Base-by-base conservation (phyloP, 1,284 basidiomycete species). In the Paramarasmius palmivorus region DNA sequence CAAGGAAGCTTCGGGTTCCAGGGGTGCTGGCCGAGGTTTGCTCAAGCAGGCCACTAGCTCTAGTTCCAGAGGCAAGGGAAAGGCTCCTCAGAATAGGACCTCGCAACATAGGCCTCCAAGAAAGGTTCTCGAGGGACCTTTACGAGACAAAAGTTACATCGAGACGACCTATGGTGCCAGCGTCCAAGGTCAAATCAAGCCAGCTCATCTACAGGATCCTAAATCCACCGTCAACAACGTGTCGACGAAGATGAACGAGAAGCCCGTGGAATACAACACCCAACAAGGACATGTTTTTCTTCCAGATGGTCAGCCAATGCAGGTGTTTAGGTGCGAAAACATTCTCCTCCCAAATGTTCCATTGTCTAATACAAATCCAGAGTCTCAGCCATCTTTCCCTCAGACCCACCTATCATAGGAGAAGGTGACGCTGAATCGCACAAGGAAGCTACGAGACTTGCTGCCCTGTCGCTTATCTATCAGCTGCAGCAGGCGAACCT, bases 361-460 rank as follows among this genome's bases (percentile, higher is more conserved):
- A 23, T 40, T 40, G 39, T 34, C 41, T 17, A 38, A 41, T 35
- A 47, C 12, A 4, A 17, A 20, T 58, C 44, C 59, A 87, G 85
- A 61, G 73, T 76, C 1, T 79, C 74, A 14, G 74, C 82, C 14
- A 64, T 63, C 5, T 58, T 86, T 3, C 68, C 75, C 32, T 69
- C 74, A 23, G 74, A 74, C 9, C 68, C 76, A 0, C 68, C 70
- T 12, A 62, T 88, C 25, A 63, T 76, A 49, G 85, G 76, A 15
- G 62, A 78, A 65, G 94, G 76, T 2, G 95, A 98, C 66, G 75
- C 78, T 50, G n/a, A 72, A 1, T 73, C 69, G 8, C 84, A 78
- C 64, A 90, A 88, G 61, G 82, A 88, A 29, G 89, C 94, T 1
- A 85, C 92, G 63, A 82, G 81, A 64, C 71, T 93, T 3, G 92